Evolutionary conservation across 2,329 filamentous ascomycete genomes (phyloP), one percentile per base, ranked within the genome.

Genomic region (Fusarium sp.): DNA sequence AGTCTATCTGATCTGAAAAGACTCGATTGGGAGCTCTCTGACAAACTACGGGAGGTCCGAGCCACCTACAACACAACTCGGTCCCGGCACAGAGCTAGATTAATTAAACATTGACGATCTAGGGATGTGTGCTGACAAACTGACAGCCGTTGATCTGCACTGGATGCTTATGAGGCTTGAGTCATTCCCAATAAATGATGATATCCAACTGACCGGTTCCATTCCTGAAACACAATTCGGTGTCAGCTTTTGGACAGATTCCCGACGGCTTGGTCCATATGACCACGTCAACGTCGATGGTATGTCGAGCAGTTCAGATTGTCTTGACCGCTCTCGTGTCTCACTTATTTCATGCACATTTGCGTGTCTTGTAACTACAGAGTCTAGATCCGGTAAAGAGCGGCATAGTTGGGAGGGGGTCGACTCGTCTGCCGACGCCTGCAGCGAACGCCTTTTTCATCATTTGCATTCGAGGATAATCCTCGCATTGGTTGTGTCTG

Each of bases 201-300:
- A 42, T 65, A 65, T 47, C 67, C 67, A 70, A 53, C 47, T 55
- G 59, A 65, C 67, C 55, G 59, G 67, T 62, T 62, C 53, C 59
- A 68, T 68, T 40, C 59, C 67, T 69, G 67, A 71, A 59, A 70
- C 68, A 62, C 30, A 57, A 56, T 20, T 54, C 51, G 38, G 42
- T 42, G 51, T 45, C 31, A 42, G 45, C 40, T 33, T 36, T 59
- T 51, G 47, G 13, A 26, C 47, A 56, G 28, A 52, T 65, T 65
- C 67, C 71, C 71, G 51, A 65, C 57, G 55, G 34, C 65, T 56
- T 65, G 70, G 70, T 72, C 65, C 70, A 64, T 67, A 55, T 67
- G 65, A 67, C 57, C 65, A 62, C 44, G 53, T 50, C 46, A 49
- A 61, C 51, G 47, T 53, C 64, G 42, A 47, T 57, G 63, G 62